Percentiles rank a stretch among this genome's conserved stretches.
Evolutionary conservation across 805 yeast genomes (phyloP).

Genomic region (Candida anglica): DNA sequence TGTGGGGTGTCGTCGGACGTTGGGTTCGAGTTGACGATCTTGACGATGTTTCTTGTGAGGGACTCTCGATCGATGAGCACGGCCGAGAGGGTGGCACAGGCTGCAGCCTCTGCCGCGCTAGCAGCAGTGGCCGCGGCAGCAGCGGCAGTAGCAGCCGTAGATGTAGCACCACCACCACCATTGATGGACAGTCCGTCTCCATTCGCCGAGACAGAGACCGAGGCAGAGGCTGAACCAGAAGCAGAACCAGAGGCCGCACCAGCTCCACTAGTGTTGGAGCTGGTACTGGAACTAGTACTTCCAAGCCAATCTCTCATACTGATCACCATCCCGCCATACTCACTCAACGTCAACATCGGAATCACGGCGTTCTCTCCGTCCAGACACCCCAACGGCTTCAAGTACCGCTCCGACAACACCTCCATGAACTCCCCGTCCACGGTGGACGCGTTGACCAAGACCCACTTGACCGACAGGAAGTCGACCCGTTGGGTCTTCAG

Average conservation of each 20-base stretch:
- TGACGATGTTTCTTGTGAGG: constrained; percentile 66
- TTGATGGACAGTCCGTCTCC: too few species aligned
- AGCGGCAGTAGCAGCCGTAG: too few species aligned
- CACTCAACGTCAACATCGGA: constrained; percentile 84
- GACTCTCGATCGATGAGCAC: constrained; percentile 71
- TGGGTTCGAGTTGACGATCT: constrained; percentile 58
- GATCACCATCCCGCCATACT: constrained; percentile 94
- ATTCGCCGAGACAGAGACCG: too few species aligned
- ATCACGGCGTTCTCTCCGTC: constrained; percentile 74
- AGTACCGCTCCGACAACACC: constrained; percentile 83
- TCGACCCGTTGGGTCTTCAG: constrained; percentile 73
- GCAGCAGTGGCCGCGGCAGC: too few species aligned
- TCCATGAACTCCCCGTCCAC: constrained; percentile 93
- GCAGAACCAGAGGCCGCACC: constrained; percentile 44
- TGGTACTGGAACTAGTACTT: neutral
- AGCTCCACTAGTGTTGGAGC: constrained; percentile 40
- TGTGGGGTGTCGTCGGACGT: constrained; percentile 41
- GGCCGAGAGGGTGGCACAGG: constrained; percentile 35
- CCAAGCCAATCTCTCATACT: constrained; percentile 91
- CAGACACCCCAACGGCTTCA: constrained; percentile 83
- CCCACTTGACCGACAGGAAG: constrained; percentile 80
- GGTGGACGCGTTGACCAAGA: constrained; percentile 80
- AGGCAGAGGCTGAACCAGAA: constrained; percentile 10
- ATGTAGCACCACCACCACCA: too few species aligned
- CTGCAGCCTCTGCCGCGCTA: too few species aligned